Base-by-base conservation (phyloP, 2,329 filamentous ascomycete genomes). In the Phialemoniopsis sp. region DNA sequence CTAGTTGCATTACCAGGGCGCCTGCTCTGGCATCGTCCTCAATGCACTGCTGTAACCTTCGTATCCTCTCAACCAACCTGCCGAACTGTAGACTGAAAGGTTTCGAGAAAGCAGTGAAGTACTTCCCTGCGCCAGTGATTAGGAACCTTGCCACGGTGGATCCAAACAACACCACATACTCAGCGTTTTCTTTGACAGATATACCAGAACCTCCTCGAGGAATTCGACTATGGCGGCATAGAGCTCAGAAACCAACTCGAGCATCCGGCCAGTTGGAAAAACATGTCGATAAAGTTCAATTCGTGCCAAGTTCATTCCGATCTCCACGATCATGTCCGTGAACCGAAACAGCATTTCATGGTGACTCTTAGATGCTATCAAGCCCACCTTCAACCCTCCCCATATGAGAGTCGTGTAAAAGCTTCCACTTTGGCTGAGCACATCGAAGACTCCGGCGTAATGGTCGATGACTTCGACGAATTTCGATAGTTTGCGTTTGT, bases 181-280 rank as follows among this genome's bases (percentile, higher is more conserved):
- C 9, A 37, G 40, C 12, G 30, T 34, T 17, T 39, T 51, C 29
- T 45, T 45, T 14, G 46, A 49, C 14, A 48, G 45, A n/a, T 52
- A 45, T 3, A 41, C 29, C 8, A 54, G 46, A 3, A 39, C 50
- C 34, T 48, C 43, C 8, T 48, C 42, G 8, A 55, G 44, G 15
- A 55, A 55, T 28, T 55, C 48, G 33, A 51, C 38, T 1, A 55
- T 46, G 1, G 51, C 50, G 2, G 51, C 51, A 33, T 55, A 55
- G 7, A 55, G 37, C 35, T 49, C 46, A 21, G 48, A 43, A 7
- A 47, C 46, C n/a, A 55, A 49, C 33, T 55, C 48, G 9, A 54
- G 38, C 46, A 55, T 55, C n/a, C 52, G 37, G 2, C 43, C 41
- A 3, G 49, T 55, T 3, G 52, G 49, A 30, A 45, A 54, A 8